Conservation (phyloP, 176 grass and related monocot species). For the Avena insularis region DNA sequence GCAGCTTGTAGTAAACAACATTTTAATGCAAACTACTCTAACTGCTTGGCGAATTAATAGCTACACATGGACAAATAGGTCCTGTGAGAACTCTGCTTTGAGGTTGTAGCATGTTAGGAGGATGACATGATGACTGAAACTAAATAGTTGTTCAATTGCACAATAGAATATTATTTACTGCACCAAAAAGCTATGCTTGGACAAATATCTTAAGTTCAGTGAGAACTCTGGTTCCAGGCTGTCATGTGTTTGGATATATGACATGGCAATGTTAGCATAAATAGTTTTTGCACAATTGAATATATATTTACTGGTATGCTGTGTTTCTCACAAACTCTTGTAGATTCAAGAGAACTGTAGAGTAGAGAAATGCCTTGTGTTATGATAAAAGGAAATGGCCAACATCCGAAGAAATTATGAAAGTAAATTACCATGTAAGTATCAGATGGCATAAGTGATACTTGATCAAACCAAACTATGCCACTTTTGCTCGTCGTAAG, state of each 20-base stretch:
- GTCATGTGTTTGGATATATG: conserved; percentile 10
- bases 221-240: conserved; percentile 29
- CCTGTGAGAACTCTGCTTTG: conserved; percentile 9
- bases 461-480: conserved; percentile 95
- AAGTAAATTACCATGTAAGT: conserved; percentile 70
- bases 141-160: conserved; percentile 6
- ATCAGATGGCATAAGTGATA: conserved; percentile 90
- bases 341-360: conserved; percentile 24
- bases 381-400: conserved; percentile 3
- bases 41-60: not conserved
- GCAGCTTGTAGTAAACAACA: conserved; percentile 17
- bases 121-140: not conserved
- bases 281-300: not conserved
- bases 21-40: conserved; percentile 19
- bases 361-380: conserved; percentile 4
- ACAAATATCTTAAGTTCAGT: conserved; percentile 18
- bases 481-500: conserved; percentile 70
- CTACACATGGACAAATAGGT: conserved; percentile 4
- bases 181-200: not conserved
- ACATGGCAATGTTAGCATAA: not conserved
- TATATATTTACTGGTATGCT: not conserved
- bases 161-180: not conserved
- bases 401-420: not conserved
- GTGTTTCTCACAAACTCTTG: conserved; percentile 10
- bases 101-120: conserved; percentile 18